Evolutionary conservation across 1,139 yeast genomes (phyloP).

Genomic region (Magnusiomyces clavatus): DNA sequence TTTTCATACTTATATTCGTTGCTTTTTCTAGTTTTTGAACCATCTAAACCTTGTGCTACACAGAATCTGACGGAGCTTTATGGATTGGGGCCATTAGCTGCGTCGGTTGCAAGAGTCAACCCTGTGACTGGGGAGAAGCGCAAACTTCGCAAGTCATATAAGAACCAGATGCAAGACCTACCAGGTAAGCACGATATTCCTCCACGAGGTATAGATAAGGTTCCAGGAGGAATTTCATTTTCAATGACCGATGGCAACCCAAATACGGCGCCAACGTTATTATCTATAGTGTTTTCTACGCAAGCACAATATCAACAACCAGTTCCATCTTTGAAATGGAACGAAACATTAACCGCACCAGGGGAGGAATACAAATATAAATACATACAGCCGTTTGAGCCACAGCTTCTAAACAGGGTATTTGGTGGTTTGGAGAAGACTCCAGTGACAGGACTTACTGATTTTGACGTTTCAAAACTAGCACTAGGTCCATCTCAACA

Average conservation of each 20-base stretch:
- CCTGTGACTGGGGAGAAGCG: conserved; percentile 87
- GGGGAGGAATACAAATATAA: conserved; percentile 2
- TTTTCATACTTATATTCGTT: not conserved
- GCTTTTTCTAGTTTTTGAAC: conserved; percentile 14
- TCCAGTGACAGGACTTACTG: conserved; percentile 67
- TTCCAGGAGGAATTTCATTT: conserved; percentile 17
- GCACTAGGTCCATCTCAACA: conserved; percentile 25
- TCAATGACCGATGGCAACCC: conserved; percentile 1
- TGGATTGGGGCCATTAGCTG: conserved; percentile 59
- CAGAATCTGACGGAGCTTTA: conserved; percentile 64
- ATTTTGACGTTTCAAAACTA: conserved; percentile 61
- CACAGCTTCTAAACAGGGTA: conserved; percentile 43
- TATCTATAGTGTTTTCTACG: conserved; percentile 26
- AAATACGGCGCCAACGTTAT: conserved; percentile 21
- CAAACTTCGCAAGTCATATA: conserved; percentile 85
- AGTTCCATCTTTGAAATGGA: conserved; percentile 18
- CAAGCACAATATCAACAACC: conserved; percentile 19
- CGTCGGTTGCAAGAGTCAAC: conserved; percentile 79
- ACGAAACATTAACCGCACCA: conserved; percentile 4
- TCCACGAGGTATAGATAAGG: conserved; percentile 33
- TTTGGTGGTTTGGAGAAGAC: conserved; percentile 57
- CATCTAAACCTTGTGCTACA: conserved; percentile 53
- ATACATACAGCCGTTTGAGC: conserved; percentile 27
- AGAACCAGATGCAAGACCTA: conserved; percentile 79
- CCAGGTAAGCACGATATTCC: conserved; percentile 65